Conservation (phyloP, 2,329 filamentous ascomycete genomes). For the Neofusicoccum umdonicola region DNA sequence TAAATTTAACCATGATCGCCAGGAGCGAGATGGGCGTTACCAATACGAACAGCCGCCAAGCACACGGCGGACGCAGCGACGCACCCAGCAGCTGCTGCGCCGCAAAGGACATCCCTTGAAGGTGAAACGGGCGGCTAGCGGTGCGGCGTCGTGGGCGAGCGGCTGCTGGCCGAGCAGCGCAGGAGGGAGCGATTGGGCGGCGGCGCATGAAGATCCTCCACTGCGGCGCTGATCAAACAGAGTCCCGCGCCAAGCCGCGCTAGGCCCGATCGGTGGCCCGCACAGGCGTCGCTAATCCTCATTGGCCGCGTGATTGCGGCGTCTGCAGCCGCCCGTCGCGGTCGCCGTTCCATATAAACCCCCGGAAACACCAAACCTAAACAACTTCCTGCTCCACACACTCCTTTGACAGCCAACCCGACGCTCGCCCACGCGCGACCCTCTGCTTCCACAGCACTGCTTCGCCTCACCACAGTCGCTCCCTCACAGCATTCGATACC, state of each 20-base stretch:
- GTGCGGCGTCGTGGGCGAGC: neutral
- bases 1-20: conserved; percentile 14
- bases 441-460: neutral
- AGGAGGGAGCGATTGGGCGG: neutral
- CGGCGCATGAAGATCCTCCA: conserved; percentile 8
- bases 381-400: neutral
- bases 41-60: conserved; percentile 2
- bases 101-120: neutral
- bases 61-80: neutral
- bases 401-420: neutral
- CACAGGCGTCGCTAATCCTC: no score
- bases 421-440: neutral
- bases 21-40: neutral
- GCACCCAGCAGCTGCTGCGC: neutral
- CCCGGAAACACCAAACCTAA: conserved; percentile 11
- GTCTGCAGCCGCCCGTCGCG: neutral
- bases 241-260: neutral
- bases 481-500: neutral
- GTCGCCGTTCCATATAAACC: neutral
- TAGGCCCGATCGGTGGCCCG: neutral
- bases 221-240: conserved; percentile 8
- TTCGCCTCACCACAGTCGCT: neutral
- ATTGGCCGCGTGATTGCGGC: neutral
- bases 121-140: neutral
- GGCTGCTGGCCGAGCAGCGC: neutral